Percentiles rank a stretch among this genome's conserved stretches.
Evolutionary conservation across 768 basidiomycete genomes (phyloP).

Genomic region (Calocybe cyanea): DNA sequence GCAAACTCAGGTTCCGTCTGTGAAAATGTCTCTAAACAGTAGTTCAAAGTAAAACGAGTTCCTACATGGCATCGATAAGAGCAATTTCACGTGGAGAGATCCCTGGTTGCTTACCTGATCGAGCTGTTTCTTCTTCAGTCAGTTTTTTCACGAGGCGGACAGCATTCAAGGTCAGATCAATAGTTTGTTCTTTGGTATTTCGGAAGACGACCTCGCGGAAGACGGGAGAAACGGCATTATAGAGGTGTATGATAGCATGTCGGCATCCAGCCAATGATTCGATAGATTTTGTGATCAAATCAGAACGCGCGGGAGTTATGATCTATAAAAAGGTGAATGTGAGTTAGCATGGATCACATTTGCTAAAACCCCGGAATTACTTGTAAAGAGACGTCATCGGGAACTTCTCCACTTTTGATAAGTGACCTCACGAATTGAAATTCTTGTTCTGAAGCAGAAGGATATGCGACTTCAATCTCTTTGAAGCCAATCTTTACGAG

Average conservation of each 20-base stretch:
- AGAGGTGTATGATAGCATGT: constrained; percentile 82
- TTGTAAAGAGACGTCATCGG: constrained; percentile 79
- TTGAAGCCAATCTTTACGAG: constrained; percentile 78
- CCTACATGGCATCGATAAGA: constrained; percentile 9
- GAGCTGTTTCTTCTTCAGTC: constrained; percentile 61
- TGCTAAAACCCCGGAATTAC: constrained; percentile 33
- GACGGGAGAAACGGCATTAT: constrained; percentile 74
- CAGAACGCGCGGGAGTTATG: constrained; percentile 74
- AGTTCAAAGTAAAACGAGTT: constrained; percentile 75
- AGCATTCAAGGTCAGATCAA: constrained; percentile 67
- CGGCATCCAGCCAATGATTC: constrained; percentile 72
- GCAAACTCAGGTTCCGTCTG: constrained; percentile 83
- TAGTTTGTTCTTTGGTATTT: constrained; percentile 70
- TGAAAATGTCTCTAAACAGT: constrained; percentile 83
- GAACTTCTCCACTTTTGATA: constrained; percentile 60
- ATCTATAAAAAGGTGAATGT: constrained; percentile 42
- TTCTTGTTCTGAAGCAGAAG: constrained; percentile 79
- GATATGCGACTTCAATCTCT: constrained; percentile 84
- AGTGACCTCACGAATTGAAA: constrained; percentile 72
- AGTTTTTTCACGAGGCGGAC: constrained; percentile 67
- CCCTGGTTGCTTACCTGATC: constrained; percentile 49
- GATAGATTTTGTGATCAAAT: constrained; percentile 72
- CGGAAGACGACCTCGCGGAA: constrained; percentile 81
- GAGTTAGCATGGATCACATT: not conserved
- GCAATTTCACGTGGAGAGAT: not conserved